These are phyloP conservation scores for Dendrobium nobile DNA, from an alignment of 106 monocot species.

Conservation along the genomic window DNA sequence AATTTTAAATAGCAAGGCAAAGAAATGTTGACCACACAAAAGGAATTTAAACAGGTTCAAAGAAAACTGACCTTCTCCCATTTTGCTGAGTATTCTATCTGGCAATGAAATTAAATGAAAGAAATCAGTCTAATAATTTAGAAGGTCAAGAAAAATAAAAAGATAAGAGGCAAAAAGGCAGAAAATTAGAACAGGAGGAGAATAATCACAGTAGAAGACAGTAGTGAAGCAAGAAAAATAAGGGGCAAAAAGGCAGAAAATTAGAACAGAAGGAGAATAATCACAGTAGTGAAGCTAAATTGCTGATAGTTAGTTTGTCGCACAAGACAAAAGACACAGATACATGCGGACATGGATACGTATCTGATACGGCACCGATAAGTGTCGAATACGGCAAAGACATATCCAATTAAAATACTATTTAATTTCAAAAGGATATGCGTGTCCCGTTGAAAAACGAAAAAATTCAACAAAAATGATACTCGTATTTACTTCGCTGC, in stretches of 20 bases:
- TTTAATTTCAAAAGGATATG: no score
- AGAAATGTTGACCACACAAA: not conserved
- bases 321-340: not conserved
- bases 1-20: not conserved
- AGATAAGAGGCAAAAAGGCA: not conserved
- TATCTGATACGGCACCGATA: no score
- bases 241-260: not conserved
- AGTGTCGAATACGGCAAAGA: no score
- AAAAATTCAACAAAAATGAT: no score
- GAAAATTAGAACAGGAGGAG: not conserved
- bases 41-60: not conserved
- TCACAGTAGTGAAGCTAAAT: not conserved
- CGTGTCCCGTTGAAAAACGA: no score
- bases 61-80: conserved; percentile 87
- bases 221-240: not conserved
- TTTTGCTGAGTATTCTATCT: conserved; percentile 95
- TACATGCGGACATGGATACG: no score
- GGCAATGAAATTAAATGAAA: conserved; percentile 16
- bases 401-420: no score
- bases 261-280: not conserved
- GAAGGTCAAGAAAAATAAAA: not conserved
- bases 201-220: not conserved
- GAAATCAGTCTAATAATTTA: conserved; percentile 12
- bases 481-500: no score
- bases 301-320: not conserved